A percentile compares a stretch with the other conserved stretches of the same genome.
These are phyloP conservation scores for Lyophyllum semitale DNA, from an alignment of 768 basidiomycete species.

Conservation along the genomic window DNA sequence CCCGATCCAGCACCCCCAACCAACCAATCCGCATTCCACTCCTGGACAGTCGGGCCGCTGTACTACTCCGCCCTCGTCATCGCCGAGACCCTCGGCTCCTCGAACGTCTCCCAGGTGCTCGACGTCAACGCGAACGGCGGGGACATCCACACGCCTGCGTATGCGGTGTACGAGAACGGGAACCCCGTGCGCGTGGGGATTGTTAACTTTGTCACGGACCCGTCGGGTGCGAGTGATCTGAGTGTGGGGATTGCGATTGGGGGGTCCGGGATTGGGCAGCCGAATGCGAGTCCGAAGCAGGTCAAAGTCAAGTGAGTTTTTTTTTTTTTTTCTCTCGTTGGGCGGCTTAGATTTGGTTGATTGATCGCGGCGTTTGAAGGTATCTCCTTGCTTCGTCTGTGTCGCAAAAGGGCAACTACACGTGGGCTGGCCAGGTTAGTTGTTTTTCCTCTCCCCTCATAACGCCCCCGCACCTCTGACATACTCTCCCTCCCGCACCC, in stretches of 20 bases:
- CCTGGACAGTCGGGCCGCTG: conserved; percentile 75
- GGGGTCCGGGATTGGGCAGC: conserved; percentile 23
- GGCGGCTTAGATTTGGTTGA: too few species aligned
- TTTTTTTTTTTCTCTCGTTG: too few species aligned
- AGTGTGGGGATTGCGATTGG: conserved; percentile 50
- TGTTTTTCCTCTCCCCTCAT: conserved; percentile 17
- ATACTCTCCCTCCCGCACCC: background rate
- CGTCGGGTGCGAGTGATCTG: conserved; percentile 54
- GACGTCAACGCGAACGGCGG: conserved; percentile 55
- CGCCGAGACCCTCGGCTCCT: conserved; percentile 69
- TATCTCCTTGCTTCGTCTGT: conserved; percentile 52
- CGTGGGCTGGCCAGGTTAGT: conserved; percentile 82
- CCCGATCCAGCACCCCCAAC: conserved; percentile 22
- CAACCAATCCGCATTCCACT: conserved; percentile 55
- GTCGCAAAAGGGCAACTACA: conserved; percentile 62
- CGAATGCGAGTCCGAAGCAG: conserved; percentile 28
- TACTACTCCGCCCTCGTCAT: too few species aligned
- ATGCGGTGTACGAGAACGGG: too few species aligned
- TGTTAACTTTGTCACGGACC: conserved; percentile 73
- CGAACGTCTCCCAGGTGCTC: conserved; percentile 62
- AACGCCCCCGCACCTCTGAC: conserved; percentile 17
- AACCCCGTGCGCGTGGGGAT: conserved; percentile 45
- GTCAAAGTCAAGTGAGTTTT: conserved; percentile 15
- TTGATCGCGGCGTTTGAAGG: too few species aligned
- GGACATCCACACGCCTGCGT: too few species aligned